Conservation (phyloP, 805 yeast genomes). For the Nakazawaea sp. region DNA sequence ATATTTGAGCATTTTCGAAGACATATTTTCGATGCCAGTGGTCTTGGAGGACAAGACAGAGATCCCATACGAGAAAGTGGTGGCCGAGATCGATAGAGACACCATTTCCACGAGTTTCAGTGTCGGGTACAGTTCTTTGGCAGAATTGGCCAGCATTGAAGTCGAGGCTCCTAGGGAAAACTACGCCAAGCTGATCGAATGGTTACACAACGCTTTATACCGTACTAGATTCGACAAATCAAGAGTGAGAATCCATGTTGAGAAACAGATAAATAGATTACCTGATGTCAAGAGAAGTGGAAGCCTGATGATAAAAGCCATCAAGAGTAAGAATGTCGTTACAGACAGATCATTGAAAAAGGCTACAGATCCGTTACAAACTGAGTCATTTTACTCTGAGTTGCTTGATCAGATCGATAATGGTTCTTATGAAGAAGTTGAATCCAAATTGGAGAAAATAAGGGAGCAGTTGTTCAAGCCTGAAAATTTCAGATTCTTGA, state of each 20-base stretch:
- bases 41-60: constrained; percentile 50
- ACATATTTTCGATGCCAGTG: constrained; percentile 70
- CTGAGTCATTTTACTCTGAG: constrained; percentile 50
- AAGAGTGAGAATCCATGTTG: constrained; percentile 60
- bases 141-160: constrained; percentile 58
- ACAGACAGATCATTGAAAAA: constrained; percentile 56
- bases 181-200: constrained; percentile 63
- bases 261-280: constrained; percentile 50
- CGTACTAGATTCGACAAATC: constrained; percentile 65
- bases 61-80: constrained; percentile 70
- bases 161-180: constrained; percentile 56
- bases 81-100: constrained; percentile 64
- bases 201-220: constrained; percentile 66
- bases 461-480: constrained; percentile 45
- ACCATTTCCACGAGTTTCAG: constrained; percentile 53
- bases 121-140: constrained; percentile 48
- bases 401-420: constrained; percentile 42
- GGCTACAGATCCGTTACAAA: constrained; percentile 56
- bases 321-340: constrained; percentile 46
- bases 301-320: constrained; percentile 55
- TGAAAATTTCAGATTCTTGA: constrained; percentile 57
- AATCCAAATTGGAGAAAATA: constrained; percentile 42
- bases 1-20: constrained; percentile 54
- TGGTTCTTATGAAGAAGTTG: constrained; percentile 44
- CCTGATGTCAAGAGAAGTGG: constrained; percentile 64